Conservation (phyloP, 1,139 yeast genomes). For the Lodderomyces orthopsilosis region DNA sequence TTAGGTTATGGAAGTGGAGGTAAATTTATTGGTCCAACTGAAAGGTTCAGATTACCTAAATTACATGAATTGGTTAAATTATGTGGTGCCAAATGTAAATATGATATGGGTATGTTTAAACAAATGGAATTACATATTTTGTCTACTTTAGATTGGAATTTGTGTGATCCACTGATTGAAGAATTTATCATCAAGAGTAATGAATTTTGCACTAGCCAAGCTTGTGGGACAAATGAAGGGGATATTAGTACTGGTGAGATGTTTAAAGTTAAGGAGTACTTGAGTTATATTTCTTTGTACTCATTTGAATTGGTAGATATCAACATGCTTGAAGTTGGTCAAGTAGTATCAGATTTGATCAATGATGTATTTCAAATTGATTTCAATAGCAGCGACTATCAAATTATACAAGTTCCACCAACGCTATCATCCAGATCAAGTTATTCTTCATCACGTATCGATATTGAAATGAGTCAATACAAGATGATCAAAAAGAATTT, state of each 20-base stretch:
- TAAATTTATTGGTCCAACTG: slow-evolving; percentile 62
- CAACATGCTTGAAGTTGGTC: slow-evolving; percentile 31
- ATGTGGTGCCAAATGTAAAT: slow-evolving; percentile 56
- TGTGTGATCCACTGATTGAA: slow-evolving; percentile 56
- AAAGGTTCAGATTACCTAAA: slow-evolving; percentile 64
- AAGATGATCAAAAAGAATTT: slow-evolving; percentile 31
- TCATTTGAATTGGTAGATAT: slow-evolving; percentile 36
- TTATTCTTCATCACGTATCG: slow-evolving; percentile 7
- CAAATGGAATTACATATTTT: slow-evolving; percentile 54
- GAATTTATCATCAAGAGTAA: slow-evolving; percentile 41
- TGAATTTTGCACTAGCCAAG: slow-evolving; percentile 28
- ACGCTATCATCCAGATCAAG: slow-evolving; percentile 3
- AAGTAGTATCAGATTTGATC: slow-evolving; percentile 36
- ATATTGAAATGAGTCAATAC: slow-evolving; percentile 23
- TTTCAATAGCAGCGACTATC: slow-evolving; percentile 10
- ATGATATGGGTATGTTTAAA: slow-evolving; percentile 61
- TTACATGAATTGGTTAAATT: slow-evolving; percentile 58
- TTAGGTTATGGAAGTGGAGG: slow-evolving; percentile 55
- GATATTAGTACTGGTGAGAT: slow-evolving; percentile 23
- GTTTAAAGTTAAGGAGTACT: slow-evolving; percentile 37
- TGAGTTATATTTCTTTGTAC: slow-evolving; percentile 37
- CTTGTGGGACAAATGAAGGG: neutral
- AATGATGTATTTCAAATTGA: slow-evolving; percentile 30
- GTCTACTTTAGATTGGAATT: slow-evolving; percentile 59
- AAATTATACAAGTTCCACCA: neutral